Conservation (phyloP, 352 stramenopile genomes). For the Pythium graminicola region DNA sequence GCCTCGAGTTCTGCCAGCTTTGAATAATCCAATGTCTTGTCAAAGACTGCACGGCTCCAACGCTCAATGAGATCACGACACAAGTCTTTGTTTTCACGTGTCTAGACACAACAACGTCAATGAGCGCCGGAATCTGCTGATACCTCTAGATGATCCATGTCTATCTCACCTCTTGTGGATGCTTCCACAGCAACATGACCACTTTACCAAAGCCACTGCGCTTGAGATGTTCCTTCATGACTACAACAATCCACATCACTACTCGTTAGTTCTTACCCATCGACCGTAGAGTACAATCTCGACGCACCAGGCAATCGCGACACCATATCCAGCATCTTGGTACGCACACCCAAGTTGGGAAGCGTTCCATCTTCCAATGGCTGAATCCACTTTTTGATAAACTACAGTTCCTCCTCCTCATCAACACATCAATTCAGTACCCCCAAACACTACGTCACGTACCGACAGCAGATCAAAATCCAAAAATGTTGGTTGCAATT, state of each 20-base stretch:
- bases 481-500: constrained; percentile 83
- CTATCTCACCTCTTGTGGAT: constrained; percentile 63
- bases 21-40: constrained; percentile 84
- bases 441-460: too few relatives aligned
- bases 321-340: constrained; percentile 83
- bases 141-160: too few relatives aligned
- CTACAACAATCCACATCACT: constrained; percentile 14
- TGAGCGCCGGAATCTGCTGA: too few relatives aligned
- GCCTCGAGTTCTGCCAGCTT: constrained; percentile 81
- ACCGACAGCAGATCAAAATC: constrained; percentile 85
- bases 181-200: constrained; percentile 85
- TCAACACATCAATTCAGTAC: constrained; percentile 4
- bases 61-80: constrained; percentile 79
- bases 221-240: constrained; percentile 88
- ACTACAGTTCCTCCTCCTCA: constrained; percentile 27
- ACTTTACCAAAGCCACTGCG: constrained; percentile 85
- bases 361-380: constrained; percentile 68
- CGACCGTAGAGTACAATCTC: background rate
- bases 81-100: constrained; percentile 79
- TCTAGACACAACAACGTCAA: constrained; percentile 29
- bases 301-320: constrained; percentile 57
- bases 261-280: background rate
- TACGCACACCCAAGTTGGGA: constrained; percentile 78
- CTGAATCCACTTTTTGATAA: constrained; percentile 89
- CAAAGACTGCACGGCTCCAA: constrained; percentile 85